Conservation (phyloP, 176 grass and related monocot species). For the barley (Hordeum vulgare) region DNA sequence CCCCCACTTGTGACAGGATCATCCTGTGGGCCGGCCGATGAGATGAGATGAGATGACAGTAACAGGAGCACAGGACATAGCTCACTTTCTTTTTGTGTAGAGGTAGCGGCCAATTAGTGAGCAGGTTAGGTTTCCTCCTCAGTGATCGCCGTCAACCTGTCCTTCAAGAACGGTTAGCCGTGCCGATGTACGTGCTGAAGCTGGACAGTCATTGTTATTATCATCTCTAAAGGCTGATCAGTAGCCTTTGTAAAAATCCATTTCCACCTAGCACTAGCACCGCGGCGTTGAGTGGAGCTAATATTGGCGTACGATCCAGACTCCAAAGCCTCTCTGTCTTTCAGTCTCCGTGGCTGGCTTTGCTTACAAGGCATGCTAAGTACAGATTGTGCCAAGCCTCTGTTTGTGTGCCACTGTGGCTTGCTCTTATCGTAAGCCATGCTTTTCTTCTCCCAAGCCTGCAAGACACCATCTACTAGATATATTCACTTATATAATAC, state of each 20-base stretch:
- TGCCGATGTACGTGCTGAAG: neutral
- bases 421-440: slow-evolving; percentile 5
- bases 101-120: neutral
- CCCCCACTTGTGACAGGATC: neutral
- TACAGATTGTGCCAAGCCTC: neutral
- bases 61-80: neutral
- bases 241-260: neutral
- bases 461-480: too few species aligned
- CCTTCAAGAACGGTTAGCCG: neutral
- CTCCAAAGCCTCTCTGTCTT: neutral
- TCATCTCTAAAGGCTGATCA: neutral
- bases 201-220: neutral
- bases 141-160: neutral
- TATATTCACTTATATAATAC: too few species aligned
- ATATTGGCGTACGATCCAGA: neutral
- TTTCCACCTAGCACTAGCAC: slow-evolving; percentile 4
- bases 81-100: neutral
- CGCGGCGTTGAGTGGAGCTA: slow-evolving; percentile 5
- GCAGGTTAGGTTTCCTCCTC: slow-evolving; percentile 25
- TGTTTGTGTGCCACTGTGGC: neutral
- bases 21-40: neutral
- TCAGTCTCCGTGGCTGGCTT: slow-evolving; percentile 21
- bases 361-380: slow-evolving; percentile 24
- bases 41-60: neutral
- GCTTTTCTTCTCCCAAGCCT: neutral